A percentile compares a stretch with the other conserved stretches of the same genome.
phyloP scores from a whole-genome alignment of 2,329 filamentous ascomycete species.

The Talaromyces marneffei region DNA sequence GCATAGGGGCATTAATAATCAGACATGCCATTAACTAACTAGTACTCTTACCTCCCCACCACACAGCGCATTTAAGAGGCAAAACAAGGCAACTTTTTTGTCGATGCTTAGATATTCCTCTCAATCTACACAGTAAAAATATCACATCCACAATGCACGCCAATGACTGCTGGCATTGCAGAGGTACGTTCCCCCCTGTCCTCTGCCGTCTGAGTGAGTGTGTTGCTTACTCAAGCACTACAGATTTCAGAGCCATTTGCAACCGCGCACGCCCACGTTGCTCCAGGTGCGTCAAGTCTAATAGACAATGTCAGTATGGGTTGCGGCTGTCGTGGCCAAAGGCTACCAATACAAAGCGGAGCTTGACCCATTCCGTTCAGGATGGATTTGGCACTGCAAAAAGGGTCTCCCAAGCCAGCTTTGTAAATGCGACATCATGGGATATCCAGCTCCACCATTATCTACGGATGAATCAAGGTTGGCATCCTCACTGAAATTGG shows the following conservation, averaged over 20 bases:
- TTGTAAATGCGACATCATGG: slow-evolving; percentile 7
- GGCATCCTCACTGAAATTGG: neutral
- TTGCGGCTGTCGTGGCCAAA: slow-evolving; percentile 11
- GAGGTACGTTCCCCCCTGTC: neutral
- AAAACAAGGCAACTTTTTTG: slow-evolving; percentile 8
- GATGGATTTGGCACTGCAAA: slow-evolving; percentile 6
- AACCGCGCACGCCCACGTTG: slow-evolving; percentile 9
- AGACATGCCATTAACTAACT: neutral
- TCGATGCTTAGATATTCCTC: neutral
- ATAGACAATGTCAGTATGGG: slow-evolving; percentile 11
- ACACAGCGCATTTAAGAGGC: neutral
- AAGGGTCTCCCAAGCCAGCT: slow-evolving; percentile 6
- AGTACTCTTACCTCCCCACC: neutral
- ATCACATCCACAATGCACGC: slow-evolving; percentile 4
- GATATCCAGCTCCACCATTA: slow-evolving; percentile 9
- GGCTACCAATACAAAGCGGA: slow-evolving; percentile 10
- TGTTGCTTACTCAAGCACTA: neutral
- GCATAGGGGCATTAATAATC: slow-evolving; percentile 5
- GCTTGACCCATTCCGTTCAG: slow-evolving; percentile 7
- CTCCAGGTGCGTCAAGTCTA: slow-evolving; percentile 6
- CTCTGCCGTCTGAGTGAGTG: neutral
- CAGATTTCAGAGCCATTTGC: slow-evolving; percentile 6
- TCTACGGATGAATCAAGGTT: slow-evolving; percentile 11
- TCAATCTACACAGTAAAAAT: neutral
- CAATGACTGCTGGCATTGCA: slow-evolving; percentile 6